Evolutionary conservation across 352 stramenopile genomes (phyloP), one percentile per base, ranked within the genome.

Genomic region (Peronospora tabacina): DNA sequence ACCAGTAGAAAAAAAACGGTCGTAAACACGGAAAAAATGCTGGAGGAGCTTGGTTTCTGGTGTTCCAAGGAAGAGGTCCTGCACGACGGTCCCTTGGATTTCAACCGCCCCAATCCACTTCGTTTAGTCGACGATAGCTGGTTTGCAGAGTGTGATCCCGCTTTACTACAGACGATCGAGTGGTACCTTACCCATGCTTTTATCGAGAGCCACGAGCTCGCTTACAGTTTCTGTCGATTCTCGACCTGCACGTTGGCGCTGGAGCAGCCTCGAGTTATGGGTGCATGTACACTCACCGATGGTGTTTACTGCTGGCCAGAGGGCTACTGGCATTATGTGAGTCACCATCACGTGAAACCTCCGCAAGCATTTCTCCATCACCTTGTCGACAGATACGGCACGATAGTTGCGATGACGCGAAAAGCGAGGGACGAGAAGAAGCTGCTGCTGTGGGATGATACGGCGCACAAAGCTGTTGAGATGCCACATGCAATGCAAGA

Each of bases 141-240:
- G 79, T 69, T 71, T 36, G 15, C 47, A 10, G 49, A 51, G n/a
- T 54, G 42, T 5, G 13, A 55, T 9, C 37, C 49, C 1, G 38
- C 29, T 19, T 12, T 63, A 3, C 40, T 61, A 7, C 44, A 64
- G 37, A 53, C 37, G 19, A 68, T 91, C 34, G 52, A 80, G 50
- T 75, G 63, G 71, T 91, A 79, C 28, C 61, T 91, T 19, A 69
- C 64, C n/a, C 47, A 61, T 20, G 73, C 63, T 38, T 82, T 77
- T 49, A 66, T 91, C 9, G 81, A 91, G 49, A 86, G 73, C 41
- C 72, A 91, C 29, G 81, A 91, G 47, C 66, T 89, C 40, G 81
- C 71, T 11, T 91, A 88, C 70, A 89, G 77, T 58, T 86, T 74
- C 39, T 91, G 81, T 45, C 75, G 81, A 11, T 87, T 91, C 52